Percentiles rank a stretch among this genome's conserved stretches.
phyloP scores from a whole-genome alignment of 257 asterid genomes.

The Solanum pimpinellifolium region DNA sequence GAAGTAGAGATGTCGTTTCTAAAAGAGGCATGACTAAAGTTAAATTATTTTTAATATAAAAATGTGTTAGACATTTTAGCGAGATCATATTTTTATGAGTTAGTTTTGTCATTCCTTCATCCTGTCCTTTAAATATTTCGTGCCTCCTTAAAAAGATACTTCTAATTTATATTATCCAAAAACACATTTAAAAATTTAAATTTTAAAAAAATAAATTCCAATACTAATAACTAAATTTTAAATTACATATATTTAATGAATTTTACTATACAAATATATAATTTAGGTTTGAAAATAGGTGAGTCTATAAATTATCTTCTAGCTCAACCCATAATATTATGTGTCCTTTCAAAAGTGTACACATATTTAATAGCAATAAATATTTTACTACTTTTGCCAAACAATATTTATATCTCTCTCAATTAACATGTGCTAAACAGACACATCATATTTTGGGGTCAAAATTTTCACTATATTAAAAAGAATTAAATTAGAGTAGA shows the following conservation, averaged over 20 bases:
- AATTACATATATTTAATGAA: not conserved
- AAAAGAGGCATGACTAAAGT: no score
- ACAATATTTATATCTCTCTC: not conserved
- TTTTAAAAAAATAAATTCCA: not conserved
- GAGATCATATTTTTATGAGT: not conserved
- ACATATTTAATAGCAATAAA: not conserved
- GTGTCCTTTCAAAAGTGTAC: not conserved
- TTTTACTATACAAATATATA: not conserved
- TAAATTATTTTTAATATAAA: no score
- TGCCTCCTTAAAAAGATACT: not conserved
- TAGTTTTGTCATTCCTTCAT: not conserved
- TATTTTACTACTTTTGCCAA: not conserved
- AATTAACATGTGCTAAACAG: not conserved
- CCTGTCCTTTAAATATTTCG: not conserved
- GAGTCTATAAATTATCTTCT: not conserved
- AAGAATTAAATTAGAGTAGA: no score
- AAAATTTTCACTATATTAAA: not conserved
- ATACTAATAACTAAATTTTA: not conserved
- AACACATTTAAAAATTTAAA: rapidly evolving
- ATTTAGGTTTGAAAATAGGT: not conserved
- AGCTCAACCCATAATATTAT: not conserved
- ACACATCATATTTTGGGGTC: not conserved
- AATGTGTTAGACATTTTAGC: not conserved
- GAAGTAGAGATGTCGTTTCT: not conserved
- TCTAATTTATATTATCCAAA: not conserved